A percentile compares a stretch with the other conserved stretches of the same genome.
phyloP scores from a whole-genome alignment of 2,329 filamentous ascomycete genomes.

The Epichloe brachyelytri region DNA sequence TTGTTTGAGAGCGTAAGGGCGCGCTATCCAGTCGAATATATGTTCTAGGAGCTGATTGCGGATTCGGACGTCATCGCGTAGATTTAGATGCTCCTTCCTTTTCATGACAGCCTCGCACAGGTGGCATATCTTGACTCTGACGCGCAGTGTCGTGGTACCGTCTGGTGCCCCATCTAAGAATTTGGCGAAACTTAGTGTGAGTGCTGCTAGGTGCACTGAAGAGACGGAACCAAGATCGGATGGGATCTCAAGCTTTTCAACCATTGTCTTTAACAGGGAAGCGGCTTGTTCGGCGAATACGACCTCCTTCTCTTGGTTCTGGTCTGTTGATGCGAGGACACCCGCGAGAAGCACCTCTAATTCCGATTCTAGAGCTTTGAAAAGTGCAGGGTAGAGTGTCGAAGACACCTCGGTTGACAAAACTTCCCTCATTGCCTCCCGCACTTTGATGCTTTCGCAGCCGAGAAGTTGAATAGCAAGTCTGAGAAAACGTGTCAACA shows the following conservation, averaged over 20 bases:
- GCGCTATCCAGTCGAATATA: conserved; percentile 55
- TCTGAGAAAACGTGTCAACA: conserved; percentile 46
- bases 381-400: conserved; percentile 47
- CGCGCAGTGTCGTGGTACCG: conserved; percentile 41
- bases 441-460: conserved; percentile 49
- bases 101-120: conserved; percentile 51
- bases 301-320: conserved; percentile 46
- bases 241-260: conserved; percentile 51
- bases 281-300: conserved; percentile 56
- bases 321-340: conserved; percentile 35
- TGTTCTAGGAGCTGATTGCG: conserved; percentile 56
- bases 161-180: conserved; percentile 49
- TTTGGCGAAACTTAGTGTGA: conserved; percentile 54
- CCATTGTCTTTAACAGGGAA: conserved; percentile 47
- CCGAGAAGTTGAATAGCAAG: conserved; percentile 53
- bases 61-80: conserved; percentile 56
- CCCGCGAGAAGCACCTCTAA: conserved; percentile 50
- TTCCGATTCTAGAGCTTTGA: conserved; percentile 52
- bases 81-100: conserved; percentile 54
- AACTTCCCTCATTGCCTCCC: conserved; percentile 54
- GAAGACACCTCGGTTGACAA: conserved; percentile 52
- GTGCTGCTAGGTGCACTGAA: conserved; percentile 48
- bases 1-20: conserved; percentile 37
- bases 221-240: conserved; percentile 49
- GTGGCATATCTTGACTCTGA: conserved; percentile 59